Conservation (phyloP, 2,329 filamentous ascomycete genomes). For the Penicillium sp. region DNA sequence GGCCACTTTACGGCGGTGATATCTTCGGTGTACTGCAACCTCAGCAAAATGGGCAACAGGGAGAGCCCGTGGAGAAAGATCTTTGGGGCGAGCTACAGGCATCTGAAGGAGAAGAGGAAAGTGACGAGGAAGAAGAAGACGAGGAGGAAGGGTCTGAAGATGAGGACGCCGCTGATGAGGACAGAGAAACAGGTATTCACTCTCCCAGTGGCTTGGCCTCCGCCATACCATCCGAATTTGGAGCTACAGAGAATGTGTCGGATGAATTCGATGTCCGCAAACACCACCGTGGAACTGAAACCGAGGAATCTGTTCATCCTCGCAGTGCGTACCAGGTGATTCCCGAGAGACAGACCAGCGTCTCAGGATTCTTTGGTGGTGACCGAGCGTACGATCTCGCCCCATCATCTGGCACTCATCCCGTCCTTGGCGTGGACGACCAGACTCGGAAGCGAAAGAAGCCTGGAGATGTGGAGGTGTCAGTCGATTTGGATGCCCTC, state of each 20-base stretch:
- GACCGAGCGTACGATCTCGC: conserved; percentile 91
- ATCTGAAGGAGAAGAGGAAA: conserved; percentile 69
- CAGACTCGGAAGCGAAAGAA: conserved; percentile 86
- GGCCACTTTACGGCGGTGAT: conserved; percentile 89
- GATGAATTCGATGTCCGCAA: conserved; percentile 93
- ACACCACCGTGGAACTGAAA: conserved; percentile 79
- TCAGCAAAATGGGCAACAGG: conserved; percentile 64
- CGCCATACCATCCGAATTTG: conserved; percentile 77
- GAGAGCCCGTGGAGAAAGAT: conserved; percentile 81
- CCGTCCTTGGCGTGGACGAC: conserved; percentile 79
- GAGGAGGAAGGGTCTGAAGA: conserved; percentile 64
- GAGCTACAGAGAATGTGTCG: conserved; percentile 72
- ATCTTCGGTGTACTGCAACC: conserved; percentile 79
- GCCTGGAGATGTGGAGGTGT: conserved; percentile 91
- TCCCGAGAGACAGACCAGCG: conserved; percentile 80
- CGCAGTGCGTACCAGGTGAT: conserved; percentile 87
- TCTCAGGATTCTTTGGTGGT: conserved; percentile 93
- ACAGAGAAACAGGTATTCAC: conserved; percentile 67
- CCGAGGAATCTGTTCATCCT: conserved; percentile 74
- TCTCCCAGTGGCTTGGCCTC: conserved; percentile 80
- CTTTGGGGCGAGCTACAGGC: conserved; percentile 92
- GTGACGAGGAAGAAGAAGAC: conserved; percentile 74
- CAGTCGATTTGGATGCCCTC: conserved; percentile 82
- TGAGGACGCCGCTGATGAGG: conserved; percentile 57
- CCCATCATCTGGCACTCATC: conserved; percentile 61